Evolutionary conservation across 225 moss, liverwort and hornwort genomes (phyloP).

Genomic region (Sphagnum tenellum): DNA sequence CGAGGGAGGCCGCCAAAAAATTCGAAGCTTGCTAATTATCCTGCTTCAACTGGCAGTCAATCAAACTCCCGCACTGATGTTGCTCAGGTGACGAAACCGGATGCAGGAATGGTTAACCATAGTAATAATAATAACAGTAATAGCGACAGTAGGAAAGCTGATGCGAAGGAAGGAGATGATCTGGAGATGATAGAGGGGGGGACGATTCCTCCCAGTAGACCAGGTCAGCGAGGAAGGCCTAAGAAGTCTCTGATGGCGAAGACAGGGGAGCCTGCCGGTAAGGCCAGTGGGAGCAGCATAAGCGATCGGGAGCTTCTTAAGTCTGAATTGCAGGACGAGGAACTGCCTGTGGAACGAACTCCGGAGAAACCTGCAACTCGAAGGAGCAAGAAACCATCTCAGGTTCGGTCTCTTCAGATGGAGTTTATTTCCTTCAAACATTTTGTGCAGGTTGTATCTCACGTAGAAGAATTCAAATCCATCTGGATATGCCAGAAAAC

Average conservation of each 20-base stretch:
- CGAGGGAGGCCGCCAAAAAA: constrained; percentile 91
- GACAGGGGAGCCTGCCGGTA: constrained; percentile 17
- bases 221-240: constrained; percentile 57
- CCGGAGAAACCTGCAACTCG: constrained; percentile 29
- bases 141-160: not conserved
- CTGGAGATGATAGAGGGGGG: constrained; percentile 58
- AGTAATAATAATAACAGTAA: not conserved
- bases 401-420: constrained; percentile 12
- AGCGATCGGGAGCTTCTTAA: constrained; percentile 51
- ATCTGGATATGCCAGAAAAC: too few relatives aligned
- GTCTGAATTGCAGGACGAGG: constrained; percentile 37
- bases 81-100: constrained; percentile 15
- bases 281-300: constrained; percentile 45
- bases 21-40: constrained; percentile 48
- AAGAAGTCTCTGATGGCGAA: constrained; percentile 54
- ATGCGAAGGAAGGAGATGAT: constrained; percentile 32
- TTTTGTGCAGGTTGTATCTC: too few relatives aligned
- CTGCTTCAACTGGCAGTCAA: constrained; percentile 1
- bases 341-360: constrained; percentile 23
- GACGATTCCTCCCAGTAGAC: constrained; percentile 5
- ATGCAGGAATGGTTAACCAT: constrained; percentile 9
- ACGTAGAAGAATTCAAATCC: too few relatives aligned
- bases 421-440: too few relatives aligned
- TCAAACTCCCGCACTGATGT: constrained; percentile 15
- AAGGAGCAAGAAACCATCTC: constrained; percentile 50